Conservation (phyloP, 2,329 filamentous ascomycete species). For the Alternaria alternata region DNA sequence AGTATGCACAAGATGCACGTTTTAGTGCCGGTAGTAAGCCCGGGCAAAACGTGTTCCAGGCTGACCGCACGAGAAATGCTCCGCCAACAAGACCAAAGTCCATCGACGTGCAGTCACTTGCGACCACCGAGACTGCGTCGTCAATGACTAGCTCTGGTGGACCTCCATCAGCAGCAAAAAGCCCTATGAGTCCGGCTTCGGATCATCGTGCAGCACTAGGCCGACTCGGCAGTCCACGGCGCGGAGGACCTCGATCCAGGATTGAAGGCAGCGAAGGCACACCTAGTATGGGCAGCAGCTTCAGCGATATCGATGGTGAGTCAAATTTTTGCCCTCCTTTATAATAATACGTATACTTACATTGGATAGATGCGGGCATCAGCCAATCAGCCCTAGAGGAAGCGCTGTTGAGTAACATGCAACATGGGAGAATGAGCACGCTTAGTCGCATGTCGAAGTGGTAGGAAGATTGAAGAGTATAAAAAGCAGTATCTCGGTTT, state of each 20-base stretch:
- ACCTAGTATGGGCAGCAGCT: conserved; percentile 71
- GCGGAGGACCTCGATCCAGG: conserved; percentile 22
- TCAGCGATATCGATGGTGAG: conserved; percentile 81
- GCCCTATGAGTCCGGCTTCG: conserved; percentile 54
- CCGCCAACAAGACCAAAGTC: conserved; percentile 21
- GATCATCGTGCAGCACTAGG: conserved; percentile 67
- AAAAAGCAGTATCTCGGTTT: not conserved
- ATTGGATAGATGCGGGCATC: conserved; percentile 72
- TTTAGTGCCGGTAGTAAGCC: conserved; percentile 10
- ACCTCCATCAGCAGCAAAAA: conserved; percentile 27
- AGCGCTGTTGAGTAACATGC: conserved; percentile 75
- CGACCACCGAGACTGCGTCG: conserved; percentile 49
- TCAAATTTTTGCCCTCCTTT: not conserved
- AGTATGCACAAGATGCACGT: conserved; percentile 20
- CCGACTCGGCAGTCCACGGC: conserved; percentile 62
- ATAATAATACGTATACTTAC: conserved; percentile 12
- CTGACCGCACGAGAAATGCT: conserved; percentile 10
- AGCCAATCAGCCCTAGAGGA: conserved; percentile 84
- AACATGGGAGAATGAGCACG: conserved; percentile 72
- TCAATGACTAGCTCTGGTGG: conserved; percentile 62
- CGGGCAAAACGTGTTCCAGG: conserved; percentile 18
- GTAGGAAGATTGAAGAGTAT: conserved; percentile 48
- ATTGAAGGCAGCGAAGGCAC: conserved; percentile 48
- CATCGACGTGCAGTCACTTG: conserved; percentile 30
- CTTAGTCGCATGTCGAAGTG: conserved; percentile 70